Evolutionary conservation across 768 basidiomycete species (phyloP).

Genomic region (Clitopilus passeckerianus): DNA sequence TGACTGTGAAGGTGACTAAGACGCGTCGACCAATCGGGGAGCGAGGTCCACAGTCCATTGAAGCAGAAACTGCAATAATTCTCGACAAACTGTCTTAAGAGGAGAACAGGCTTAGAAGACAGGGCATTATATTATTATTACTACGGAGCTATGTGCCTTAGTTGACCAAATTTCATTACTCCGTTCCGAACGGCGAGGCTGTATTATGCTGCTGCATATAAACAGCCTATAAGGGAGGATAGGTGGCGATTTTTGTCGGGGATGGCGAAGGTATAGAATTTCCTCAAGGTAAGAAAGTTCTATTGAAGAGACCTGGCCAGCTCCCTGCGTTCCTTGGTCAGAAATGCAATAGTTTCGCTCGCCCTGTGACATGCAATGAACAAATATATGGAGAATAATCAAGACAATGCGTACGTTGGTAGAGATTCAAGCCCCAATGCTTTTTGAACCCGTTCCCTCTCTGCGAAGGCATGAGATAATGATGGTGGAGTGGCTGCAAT

Average conservation of each 20-base stretch:
- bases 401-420: constrained; percentile 7
- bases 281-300: background rate
- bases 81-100: no score
- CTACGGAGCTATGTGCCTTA: no score
- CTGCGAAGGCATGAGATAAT: constrained; percentile 13
- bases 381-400: background rate
- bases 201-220: no score
- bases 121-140: no score
- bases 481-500: constrained; percentile 2
- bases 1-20: background rate
- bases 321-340: constrained; percentile 3
- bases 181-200: no score
- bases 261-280: no score
- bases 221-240: no score
- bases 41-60: no score
- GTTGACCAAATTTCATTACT: no score
- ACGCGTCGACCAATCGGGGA: background rate
- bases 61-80: background rate
- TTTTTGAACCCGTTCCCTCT: constrained; percentile 18
- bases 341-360: constrained; percentile 10
- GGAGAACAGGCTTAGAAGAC: no score
- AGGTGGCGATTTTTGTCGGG: no score
- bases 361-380: constrained; percentile 2
- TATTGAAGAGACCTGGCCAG: background rate
- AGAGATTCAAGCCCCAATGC: constrained; percentile 16